Percentiles rank a stretch among this genome's conserved stretches.
Evolutionary conservation across 176 grass and related monocot species (phyloP).

Genomic region (Miscanthus lutarioriparius): DNA sequence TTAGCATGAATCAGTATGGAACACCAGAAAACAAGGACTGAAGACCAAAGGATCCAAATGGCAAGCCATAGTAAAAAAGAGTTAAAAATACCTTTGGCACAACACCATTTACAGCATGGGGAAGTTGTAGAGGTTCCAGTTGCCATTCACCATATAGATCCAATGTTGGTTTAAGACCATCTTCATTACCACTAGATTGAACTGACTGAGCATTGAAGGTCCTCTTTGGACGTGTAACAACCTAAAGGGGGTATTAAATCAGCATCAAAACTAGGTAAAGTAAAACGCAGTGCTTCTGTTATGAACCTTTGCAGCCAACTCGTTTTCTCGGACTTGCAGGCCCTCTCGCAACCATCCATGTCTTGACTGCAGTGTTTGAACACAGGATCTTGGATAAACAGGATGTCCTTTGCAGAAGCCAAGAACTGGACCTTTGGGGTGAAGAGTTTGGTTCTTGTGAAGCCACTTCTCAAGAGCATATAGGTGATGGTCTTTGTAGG

Average conservation of each 20-base stretch:
- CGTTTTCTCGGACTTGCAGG: slow-evolving; percentile 78
- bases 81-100: slow-evolving; percentile 73
- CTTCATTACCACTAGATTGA: slow-evolving; percentile 48
- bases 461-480: slow-evolving; percentile 94
- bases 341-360: slow-evolving; percentile 83
- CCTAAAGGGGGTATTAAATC: slow-evolving; percentile 43
- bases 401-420: slow-evolving; percentile 85
- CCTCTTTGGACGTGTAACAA: slow-evolving; percentile 67
- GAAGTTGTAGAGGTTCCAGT: slow-evolving; percentile 74
- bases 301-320: slow-evolving; percentile 75
- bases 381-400: slow-evolving; percentile 84
- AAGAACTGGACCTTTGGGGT: slow-evolving; percentile 83
- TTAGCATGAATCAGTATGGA: slow-evolving; percentile 34
- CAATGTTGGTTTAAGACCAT: slow-evolving; percentile 47
- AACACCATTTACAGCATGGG: slow-evolving; percentile 76
- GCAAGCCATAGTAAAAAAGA: slow-evolving; percentile 9
- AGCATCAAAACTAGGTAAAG: slow-evolving; percentile 16
- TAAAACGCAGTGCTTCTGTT: slow-evolving; percentile 9
- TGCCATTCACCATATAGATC: slow-evolving; percentile 96
- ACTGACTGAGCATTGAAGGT: slow-evolving; percentile 45
- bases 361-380: slow-evolving; percentile 83
- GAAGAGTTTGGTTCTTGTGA: slow-evolving; percentile 82
- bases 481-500: slow-evolving; percentile 84
- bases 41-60: slow-evolving; percentile 10
- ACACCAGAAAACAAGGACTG: slow-evolving; percentile 31